phyloP scores from a whole-genome alignment of 2,329 filamentous ascomycete genomes.

The Beauveria varroae region DNA sequence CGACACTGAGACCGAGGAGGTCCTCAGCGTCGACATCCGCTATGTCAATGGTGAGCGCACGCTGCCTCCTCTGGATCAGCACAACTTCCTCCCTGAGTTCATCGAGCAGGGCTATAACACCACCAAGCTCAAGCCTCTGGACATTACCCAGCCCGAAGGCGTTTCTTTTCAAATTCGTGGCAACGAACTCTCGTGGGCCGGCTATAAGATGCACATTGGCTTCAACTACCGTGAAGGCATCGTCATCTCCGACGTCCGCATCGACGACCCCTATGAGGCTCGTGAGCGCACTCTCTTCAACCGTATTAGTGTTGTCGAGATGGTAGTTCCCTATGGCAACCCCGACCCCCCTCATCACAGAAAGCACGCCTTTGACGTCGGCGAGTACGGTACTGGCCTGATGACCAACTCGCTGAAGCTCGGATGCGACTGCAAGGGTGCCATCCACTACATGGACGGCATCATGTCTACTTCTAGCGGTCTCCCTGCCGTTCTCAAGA shows the following conservation, averaged over 20 bases:
- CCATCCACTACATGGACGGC: constrained; percentile 49
- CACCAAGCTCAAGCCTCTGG: constrained; percentile 29
- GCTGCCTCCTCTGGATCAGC: constrained; percentile 31
- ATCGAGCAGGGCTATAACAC: constrained; percentile 27
- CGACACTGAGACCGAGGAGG: constrained; percentile 40
- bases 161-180: constrained; percentile 39
- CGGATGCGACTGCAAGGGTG: constrained; percentile 64
- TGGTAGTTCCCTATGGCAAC: constrained; percentile 64
- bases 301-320: constrained; percentile 60
- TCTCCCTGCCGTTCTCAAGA: constrained; percentile 59
- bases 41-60: constrained; percentile 40
- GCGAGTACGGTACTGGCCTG: constrained; percentile 57
- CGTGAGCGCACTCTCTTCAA: constrained; percentile 54
- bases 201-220: constrained; percentile 63
- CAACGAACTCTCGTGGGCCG: constrained; percentile 49
- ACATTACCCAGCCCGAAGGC: constrained; percentile 32
- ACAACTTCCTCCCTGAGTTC: constrained; percentile 31
- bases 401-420: constrained; percentile 60
- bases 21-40: constrained; percentile 36
- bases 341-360: constrained; percentile 55
- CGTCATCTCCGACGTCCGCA: constrained; percentile 61
- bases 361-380: constrained; percentile 64
- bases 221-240: constrained; percentile 67
- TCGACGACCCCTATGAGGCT: constrained; percentile 41
- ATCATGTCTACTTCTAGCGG: constrained; percentile 65